Evolutionary conservation across 352 stramenopile species (phyloP).

Genomic region (Globisporangium cystogenes): DNA sequence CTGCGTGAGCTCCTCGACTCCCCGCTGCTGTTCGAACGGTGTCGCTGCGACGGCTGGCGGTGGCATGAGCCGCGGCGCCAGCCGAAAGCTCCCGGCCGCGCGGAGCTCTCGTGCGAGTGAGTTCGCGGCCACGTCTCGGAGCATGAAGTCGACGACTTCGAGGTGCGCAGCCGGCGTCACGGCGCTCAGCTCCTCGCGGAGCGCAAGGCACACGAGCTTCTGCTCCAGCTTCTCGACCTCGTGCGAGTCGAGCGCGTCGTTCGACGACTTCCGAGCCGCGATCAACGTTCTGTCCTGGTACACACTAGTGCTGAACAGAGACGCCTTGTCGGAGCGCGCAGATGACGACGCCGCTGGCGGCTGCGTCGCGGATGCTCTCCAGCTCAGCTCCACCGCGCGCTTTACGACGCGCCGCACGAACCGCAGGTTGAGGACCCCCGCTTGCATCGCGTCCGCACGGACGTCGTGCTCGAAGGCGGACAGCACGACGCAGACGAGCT

Average conservation of each 20-base stretch:
- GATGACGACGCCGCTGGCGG: background rate
- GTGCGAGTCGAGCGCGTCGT: conserved; percentile 5
- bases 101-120: conserved; percentile 18
- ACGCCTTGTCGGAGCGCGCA: background rate
- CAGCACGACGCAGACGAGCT: conserved; percentile 26
- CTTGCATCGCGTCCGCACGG: conserved; percentile 1
- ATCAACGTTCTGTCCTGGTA: background rate
- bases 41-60: conserved; percentile 1
- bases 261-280: background rate
- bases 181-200: conserved; percentile 25
- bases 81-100: conserved; percentile 15
- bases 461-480: conserved; percentile 22
- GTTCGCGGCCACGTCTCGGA: conserved; percentile 34
- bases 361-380: background rate
- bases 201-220: conserved; percentile 25
- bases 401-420: conserved; percentile 19
- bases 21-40: background rate
- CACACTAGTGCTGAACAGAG: background rate
- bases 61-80: background rate
- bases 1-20: background rate
- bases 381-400: conserved; percentile 19
- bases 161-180: conserved; percentile 17
- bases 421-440: conserved; percentile 10
- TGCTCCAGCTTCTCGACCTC: conserved; percentile 35
- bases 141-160: conserved; percentile 30